Conservation (phyloP, 2,329 filamentous ascomycete species). For the Sordariomycetes sp. region DNA sequence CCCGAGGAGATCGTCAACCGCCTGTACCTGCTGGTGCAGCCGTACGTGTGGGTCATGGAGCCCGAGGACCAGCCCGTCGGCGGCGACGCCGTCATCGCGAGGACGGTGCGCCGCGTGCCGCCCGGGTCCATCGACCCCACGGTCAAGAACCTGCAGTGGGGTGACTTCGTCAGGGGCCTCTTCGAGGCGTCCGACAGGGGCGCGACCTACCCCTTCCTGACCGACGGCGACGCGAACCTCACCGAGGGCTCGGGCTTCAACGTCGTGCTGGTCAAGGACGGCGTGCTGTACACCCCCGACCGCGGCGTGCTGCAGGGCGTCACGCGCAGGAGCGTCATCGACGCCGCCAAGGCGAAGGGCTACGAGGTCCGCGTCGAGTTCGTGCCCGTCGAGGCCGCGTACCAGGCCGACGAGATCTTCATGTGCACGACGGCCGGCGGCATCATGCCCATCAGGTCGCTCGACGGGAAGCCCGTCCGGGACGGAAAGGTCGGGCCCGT, state of each 20-base stretch:
- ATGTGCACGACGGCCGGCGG: constrained; percentile 43
- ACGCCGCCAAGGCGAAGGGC: constrained; percentile 21
- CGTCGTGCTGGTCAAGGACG: constrained; percentile 32
- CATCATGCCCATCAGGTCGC: constrained; percentile 36
- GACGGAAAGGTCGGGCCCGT: constrained; percentile 31
- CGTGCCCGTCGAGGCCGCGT: constrained; percentile 28
- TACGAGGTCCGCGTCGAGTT: constrained; percentile 25
- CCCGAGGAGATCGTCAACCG: constrained; percentile 24
- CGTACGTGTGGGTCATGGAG: constrained; percentile 39
- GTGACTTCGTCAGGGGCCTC: constrained; percentile 31
- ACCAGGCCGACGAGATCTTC: constrained; percentile 35
- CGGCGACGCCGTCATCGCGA: constrained; percentile 29
- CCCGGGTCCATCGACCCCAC: constrained; percentile 37
- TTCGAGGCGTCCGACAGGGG: constrained; percentile 35
- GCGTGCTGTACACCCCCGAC: constrained; percentile 31
- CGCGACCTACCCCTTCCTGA: constrained; percentile 35
- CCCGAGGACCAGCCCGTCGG: constrained; percentile 28
- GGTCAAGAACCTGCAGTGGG: constrained; percentile 41
- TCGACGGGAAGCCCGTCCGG: constrained; percentile 30
- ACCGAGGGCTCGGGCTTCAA: constrained; percentile 41
- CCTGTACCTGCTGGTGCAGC: constrained; percentile 35
- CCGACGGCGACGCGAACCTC: constrained; percentile 35
- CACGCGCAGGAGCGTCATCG: constrained; percentile 35
- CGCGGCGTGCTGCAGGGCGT: constrained; percentile 36
- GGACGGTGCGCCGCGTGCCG: constrained; percentile 31